A percentile compares a stretch with the other conserved stretches of the same genome.
phyloP scores from a whole-genome alignment of 129 eudicot species.

The Logfia minima region DNA sequence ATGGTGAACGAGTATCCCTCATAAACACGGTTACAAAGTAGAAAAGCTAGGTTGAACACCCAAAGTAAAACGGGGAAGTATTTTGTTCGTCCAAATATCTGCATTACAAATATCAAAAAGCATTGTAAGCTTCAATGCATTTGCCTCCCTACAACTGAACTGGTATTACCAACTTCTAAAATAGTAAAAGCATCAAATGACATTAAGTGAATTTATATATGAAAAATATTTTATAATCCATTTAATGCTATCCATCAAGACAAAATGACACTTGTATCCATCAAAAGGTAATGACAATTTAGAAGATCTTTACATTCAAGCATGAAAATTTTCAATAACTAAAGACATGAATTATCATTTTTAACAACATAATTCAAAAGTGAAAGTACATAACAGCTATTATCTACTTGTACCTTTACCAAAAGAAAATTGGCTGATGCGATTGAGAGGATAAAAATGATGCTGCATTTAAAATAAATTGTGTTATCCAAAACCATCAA shows the following conservation, averaged over 20 bases:
- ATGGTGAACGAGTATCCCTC: conserved; percentile 76
- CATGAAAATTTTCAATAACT: no score
- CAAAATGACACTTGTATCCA: no score
- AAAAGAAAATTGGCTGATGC: conserved; percentile 80
- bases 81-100: conserved; percentile 75
- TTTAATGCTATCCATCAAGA: neutral
- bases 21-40: conserved; percentile 78
- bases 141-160: neutral
- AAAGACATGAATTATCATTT: no score
- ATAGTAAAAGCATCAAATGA: conserved; percentile 3
- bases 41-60: conserved; percentile 71
- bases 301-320: no score
- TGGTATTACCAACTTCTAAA: conserved; percentile 4
- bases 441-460: conserved; percentile 62
- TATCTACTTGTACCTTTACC: conserved; percentile 57
- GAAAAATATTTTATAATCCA: neutral
- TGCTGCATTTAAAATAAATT: conserved; percentile 46
- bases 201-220: conserved; percentile 2
- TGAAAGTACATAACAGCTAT: neutral
- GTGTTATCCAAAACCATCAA: conserved; percentile 34
- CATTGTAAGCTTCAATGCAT: neutral
- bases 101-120: conserved; percentile 37
- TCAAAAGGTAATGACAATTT: no score
- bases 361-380: neutral
- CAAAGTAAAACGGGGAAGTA: conserved; percentile 67